Percentiles rank a stretch among this genome's conserved stretches.
Conservation (phyloP, 768 basidiomycete species). For the Suillus subluteus region DNA sequence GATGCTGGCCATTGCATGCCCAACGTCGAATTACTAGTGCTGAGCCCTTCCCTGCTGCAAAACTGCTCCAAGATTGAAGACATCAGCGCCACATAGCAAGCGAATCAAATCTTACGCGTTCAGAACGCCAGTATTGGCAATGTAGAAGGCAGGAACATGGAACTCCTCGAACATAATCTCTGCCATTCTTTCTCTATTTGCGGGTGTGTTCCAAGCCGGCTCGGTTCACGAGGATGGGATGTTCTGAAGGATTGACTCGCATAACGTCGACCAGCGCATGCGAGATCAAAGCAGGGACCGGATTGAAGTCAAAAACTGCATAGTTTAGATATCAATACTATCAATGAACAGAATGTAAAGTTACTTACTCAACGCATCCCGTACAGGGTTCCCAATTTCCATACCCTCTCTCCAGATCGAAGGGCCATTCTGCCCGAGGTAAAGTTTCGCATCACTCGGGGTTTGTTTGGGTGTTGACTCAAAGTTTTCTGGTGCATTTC, state of each 20-base stretch:
- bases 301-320: conserved; percentile 76
- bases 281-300: conserved; percentile 69
- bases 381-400: conserved; percentile 83
- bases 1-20: conserved; percentile 86
- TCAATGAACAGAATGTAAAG: neutral
- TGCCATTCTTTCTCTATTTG: conserved; percentile 93
- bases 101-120: conserved; percentile 65
- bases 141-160: conserved; percentile 92
- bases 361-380: conserved; percentile 80
- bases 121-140: conserved; percentile 91
- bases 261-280: conserved; percentile 80
- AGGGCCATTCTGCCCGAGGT: conserved; percentile 86
- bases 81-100: conserved; percentile 15
- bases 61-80: conserved; percentile 49
- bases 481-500: conserved; percentile 38
- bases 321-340: neutral
- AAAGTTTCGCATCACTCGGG: conserved; percentile 60
- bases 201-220: conserved; percentile 92
- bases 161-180: conserved; percentile 99
- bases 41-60: conserved; percentile 96
- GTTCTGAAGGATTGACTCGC: conserved; percentile 77
- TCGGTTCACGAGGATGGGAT: conserved; percentile 94
- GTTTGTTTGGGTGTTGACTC: conserved; percentile 32
- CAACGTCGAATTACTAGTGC: conserved; percentile 95
- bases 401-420: conserved; percentile 90